Conservation (phyloP, 495 filamentous ascomycete species). For the Venustampulla echinocandica region DNA sequence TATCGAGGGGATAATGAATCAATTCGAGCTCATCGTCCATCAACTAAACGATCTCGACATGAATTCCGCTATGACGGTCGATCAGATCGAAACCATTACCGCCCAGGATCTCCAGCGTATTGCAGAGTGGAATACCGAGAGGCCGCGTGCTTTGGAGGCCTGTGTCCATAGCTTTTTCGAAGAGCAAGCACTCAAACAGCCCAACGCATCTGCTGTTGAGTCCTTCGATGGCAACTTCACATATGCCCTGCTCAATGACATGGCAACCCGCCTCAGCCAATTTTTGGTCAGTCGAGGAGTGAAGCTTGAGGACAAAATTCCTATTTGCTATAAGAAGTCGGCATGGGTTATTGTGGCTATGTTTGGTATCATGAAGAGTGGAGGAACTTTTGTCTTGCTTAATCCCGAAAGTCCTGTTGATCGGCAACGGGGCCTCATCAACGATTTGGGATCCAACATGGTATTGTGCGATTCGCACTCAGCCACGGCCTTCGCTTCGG, state of each 20-base stretch:
- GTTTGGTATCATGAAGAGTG: conserved; percentile 36
- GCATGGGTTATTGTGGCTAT: conserved; percentile 38
- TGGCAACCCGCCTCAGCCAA: background rate
- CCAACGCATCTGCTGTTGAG: background rate
- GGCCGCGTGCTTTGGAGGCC: conserved; percentile 16
- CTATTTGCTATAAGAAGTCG: conserved; percentile 38
- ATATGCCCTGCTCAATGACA: conserved; percentile 12
- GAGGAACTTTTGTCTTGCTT: conserved; percentile 9
- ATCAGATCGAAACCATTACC: background rate
- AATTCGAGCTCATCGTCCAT: conserved; percentile 14
- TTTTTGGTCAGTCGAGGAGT: background rate
- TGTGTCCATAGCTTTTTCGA: conserved; percentile 42
- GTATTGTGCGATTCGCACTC: background rate
- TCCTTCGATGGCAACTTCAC: conserved; percentile 31
- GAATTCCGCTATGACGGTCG: background rate
- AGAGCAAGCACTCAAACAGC: conserved; percentile 26
- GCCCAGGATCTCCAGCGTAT: background rate
- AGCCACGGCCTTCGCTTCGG: background rate
- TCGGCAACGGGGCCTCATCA: background rate
- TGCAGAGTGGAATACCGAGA: conserved; percentile 21
- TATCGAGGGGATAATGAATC: conserved; percentile 16
- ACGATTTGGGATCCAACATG: background rate
- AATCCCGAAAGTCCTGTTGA: background rate
- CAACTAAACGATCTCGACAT: background rate
- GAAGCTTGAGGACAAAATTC: conserved; percentile 24